These are phyloP conservation scores for Plasmodium cynomolgi DNA, from an alignment of 169 alveolate genomes.

Conservation along the genomic window DNA sequence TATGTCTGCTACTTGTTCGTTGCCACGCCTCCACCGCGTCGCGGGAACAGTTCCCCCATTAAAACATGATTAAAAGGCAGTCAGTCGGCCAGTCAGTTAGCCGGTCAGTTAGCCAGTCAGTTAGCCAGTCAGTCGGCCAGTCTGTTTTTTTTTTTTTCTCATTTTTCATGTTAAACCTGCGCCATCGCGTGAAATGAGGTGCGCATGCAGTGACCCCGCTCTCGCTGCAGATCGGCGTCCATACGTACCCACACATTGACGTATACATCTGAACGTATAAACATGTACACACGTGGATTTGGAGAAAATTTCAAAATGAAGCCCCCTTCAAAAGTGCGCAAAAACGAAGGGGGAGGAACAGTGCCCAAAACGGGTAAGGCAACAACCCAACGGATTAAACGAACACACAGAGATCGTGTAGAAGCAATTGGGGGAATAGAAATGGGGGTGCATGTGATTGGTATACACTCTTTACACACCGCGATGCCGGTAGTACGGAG, in stretches of 20 bases:
- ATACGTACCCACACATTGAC: neutral
- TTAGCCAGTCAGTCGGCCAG: neutral
- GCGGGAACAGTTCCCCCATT: neutral
- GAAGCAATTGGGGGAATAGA: neutral
- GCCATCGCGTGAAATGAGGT: neutral
- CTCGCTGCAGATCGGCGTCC: neutral
- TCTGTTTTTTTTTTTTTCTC: neutral
- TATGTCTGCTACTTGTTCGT: neutral
- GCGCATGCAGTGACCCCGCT: neutral
- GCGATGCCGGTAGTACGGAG: neutral
- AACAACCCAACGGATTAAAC: neutral
- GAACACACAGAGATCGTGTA: neutral
- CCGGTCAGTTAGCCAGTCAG: neutral
- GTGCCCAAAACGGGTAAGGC: neutral
- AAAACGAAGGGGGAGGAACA: neutral
- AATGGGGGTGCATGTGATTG: neutral
- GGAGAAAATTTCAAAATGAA: neutral
- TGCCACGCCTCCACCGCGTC: neutral
- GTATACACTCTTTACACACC: neutral
- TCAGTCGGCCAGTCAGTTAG: neutral
- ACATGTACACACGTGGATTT: neutral
- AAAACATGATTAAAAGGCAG: neutral
- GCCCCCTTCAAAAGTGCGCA: neutral
- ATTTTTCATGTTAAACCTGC: neutral
- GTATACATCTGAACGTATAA: neutral